Conservation (phyloP, 2,329 filamentous ascomycete species). For the Paracamarosporium sp. region DNA sequence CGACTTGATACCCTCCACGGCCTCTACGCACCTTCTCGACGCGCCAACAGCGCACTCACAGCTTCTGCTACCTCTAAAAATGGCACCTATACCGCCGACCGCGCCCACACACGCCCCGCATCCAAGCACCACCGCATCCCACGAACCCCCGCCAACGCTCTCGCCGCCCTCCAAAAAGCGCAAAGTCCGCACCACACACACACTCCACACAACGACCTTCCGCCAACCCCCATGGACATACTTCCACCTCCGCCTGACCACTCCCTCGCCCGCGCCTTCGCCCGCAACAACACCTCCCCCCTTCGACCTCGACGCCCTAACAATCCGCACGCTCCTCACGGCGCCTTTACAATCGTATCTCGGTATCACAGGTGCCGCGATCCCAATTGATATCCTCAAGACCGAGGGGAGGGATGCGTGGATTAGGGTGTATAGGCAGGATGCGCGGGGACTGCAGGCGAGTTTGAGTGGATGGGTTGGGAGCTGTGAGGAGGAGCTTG, state of each 20-base stretch:
- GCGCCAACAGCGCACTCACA: not conserved
- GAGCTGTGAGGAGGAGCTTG: slow-evolving; percentile 23
- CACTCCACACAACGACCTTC: slow-evolving; percentile 47
- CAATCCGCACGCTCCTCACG: slow-evolving; percentile 68
- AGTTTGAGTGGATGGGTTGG: slow-evolving; percentile 36
- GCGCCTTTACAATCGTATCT: slow-evolving; percentile 72
- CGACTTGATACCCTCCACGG: not conserved
- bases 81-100: not conserved
- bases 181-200: slow-evolving; percentile 21
- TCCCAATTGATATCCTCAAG: slow-evolving; percentile 74
- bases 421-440: slow-evolving; percentile 33
- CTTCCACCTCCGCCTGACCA: slow-evolving; percentile 48
- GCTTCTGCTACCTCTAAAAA: not conserved
- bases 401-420: slow-evolving; percentile 24
- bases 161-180: slow-evolving; percentile 24
- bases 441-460: slow-evolving; percentile 31
- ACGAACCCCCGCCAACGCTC: not conserved
- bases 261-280: slow-evolving; percentile 12
- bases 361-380: slow-evolving; percentile 70
- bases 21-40: not conserved
- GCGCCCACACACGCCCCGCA: not conserved
- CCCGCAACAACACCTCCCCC: not conserved
- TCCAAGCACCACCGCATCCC: slow-evolving; percentile 8
- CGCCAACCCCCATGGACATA: slow-evolving; percentile 49
- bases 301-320: slow-evolving; percentile 66